Conservation (phyloP, 768 basidiomycete species). For the Termitomyces eurrhizus region DNA sequence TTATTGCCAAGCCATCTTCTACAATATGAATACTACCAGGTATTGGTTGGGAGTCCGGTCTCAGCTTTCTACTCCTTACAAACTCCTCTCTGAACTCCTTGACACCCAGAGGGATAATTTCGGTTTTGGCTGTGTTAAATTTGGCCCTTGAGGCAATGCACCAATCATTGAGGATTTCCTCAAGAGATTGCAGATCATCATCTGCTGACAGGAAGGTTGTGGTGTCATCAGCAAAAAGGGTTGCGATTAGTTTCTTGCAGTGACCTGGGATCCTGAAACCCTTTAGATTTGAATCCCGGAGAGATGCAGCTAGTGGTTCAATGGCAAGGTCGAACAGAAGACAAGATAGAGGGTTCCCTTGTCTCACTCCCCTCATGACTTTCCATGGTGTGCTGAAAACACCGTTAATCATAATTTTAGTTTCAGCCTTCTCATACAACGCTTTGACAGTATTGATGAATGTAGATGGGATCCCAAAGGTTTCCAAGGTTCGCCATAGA, state of each 20-base stretch:
- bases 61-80: background rate
- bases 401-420: background rate
- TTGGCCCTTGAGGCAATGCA: too few relatives aligned
- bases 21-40: background rate
- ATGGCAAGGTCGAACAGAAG: background rate
- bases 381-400: background rate
- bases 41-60: rapidly evolving
- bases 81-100: background rate
- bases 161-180: too few relatives aligned
- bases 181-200: background rate
- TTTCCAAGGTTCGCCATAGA: background rate
- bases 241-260: rapidly evolving
- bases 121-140: too few relatives aligned
- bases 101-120: too few relatives aligned
- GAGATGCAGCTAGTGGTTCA: background rate
- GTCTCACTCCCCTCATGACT: background rate
- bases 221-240: background rate
- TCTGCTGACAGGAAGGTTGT: background rate
- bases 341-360: background rate
- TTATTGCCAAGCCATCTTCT: background rate
- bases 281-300: background rate
- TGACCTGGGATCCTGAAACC: background rate
- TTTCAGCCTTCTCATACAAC: background rate
- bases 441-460: background rate
- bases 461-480: background rate